Conservation (phyloP, 2,329 filamentous ascomycete genomes). For the Aureobasidium subglaciale region DNA sequence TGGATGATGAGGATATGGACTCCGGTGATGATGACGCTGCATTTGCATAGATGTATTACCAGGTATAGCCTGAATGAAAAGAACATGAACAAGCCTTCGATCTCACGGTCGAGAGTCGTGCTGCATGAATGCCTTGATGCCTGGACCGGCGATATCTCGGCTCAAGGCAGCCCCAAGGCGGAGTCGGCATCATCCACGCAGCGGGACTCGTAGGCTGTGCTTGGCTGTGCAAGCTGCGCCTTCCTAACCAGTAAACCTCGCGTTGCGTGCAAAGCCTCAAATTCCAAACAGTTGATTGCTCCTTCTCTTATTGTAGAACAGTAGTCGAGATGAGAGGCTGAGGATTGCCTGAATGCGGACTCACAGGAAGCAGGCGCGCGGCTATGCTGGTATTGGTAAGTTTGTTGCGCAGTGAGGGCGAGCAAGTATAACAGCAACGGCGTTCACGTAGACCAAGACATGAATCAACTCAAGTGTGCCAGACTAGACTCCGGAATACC, state of each 20-base stretch:
- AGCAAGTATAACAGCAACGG: conserved; percentile 3
- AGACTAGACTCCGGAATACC: neutral
- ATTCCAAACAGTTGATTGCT: neutral
- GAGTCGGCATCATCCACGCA: neutral
- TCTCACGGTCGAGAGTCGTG: neutral
- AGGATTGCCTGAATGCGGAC: neutral
- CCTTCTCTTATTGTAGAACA: neutral
- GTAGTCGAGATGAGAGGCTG: neutral
- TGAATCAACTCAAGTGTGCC: neutral
- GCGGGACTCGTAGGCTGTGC: neutral
- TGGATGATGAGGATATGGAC: conserved; percentile 17
- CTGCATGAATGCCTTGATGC: neutral
- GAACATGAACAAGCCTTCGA: conserved; percentile 4
- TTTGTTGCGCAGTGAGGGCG: neutral
- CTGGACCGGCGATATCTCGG: neutral
- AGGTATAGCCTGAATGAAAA: neutral
- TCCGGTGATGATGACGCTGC: neutral
- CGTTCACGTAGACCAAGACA: neutral
- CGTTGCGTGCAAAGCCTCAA: neutral
- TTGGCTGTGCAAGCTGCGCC: neutral
- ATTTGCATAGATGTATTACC: neutral
- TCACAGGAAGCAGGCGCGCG: neutral
- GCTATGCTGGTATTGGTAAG: neutral
- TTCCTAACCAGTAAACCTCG: neutral
- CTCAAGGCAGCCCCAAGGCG: neutral